Percentiles rank a stretch among this genome's conserved stretches.
These are phyloP conservation scores for Leptodontidium sp. DNA, from an alignment of 2,329 filamentous ascomycete genomes.

Conservation along the genomic window DNA sequence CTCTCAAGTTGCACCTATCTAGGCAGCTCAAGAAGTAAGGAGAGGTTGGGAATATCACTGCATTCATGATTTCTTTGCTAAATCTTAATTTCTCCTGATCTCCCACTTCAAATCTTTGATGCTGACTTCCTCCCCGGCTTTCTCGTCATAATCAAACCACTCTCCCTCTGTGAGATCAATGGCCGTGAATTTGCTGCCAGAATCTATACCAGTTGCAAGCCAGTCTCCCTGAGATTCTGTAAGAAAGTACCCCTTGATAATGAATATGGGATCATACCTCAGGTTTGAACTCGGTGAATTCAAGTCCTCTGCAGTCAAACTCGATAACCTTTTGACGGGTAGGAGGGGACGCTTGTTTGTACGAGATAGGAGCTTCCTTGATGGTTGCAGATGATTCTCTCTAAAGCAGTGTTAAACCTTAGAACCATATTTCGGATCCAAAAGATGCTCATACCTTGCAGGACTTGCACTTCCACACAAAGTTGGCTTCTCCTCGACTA, in stretches of 20 bases:
- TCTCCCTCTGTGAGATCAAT: slow-evolving; percentile 90
- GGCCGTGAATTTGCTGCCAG: slow-evolving; percentile 79
- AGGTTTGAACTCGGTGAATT: slow-evolving; percentile 89
- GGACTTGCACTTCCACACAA: slow-evolving; percentile 99
- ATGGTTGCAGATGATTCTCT: slow-evolving; percentile 88
- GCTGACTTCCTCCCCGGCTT: slow-evolving; percentile 88
- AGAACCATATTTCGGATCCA: background rate
- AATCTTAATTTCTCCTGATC: slow-evolving; percentile 56
- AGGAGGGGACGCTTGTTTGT: slow-evolving; percentile 74
- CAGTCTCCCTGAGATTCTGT: slow-evolving; percentile 75
- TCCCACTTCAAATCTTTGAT: slow-evolving; percentile 91
- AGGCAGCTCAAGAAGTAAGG: background rate
- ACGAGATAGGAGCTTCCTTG: slow-evolving; percentile 74
- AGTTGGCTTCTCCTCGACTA: slow-evolving; percentile 95
- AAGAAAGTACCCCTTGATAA: background rate
- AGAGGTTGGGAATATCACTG: background rate
- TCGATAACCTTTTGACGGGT: slow-evolving; percentile 83
- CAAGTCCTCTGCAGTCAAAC: slow-evolving; percentile 92
- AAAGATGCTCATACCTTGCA: slow-evolving; percentile 75
- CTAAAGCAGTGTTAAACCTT: slow-evolving; percentile 52
- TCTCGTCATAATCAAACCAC: slow-evolving; percentile 99
- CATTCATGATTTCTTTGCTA: background rate
- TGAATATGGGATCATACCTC: slow-evolving; percentile 65
- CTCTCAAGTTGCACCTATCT: background rate
- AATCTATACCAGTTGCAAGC: slow-evolving; percentile 83